Evolutionary conservation across 805 yeast species (phyloP), one percentile per base, ranked within the genome.

Genomic region (Lachancea nothofagi): DNA sequence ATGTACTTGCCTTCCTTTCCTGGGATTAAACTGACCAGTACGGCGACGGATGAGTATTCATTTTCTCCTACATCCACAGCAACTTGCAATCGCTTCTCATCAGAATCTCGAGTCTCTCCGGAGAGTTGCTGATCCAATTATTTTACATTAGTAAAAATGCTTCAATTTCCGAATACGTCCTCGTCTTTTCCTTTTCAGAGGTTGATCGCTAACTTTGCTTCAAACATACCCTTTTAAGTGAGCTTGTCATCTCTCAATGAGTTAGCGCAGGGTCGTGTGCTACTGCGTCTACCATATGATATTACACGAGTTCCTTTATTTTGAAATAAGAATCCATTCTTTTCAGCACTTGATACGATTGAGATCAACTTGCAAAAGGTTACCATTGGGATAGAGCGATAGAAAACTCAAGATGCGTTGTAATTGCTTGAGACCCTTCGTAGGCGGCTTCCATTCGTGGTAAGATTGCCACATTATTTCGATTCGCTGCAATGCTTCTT

Each of bases 401-500:
- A 61, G 43, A 7, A 58, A 61, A 38, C 64, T 56, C 6, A 61
- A 45, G 1, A 61, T 52, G 18, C 49, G 52, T 33, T 51, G 55
- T 32, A 62, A 35, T 22, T 52, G 57, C 20, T 48, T 51, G 14
- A 62, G 43, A 1, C 64, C 65, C 26, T 56, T 55, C 1, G 62
- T 55, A 13, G 59, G 61, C 2, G 66, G 66, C 28, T 50, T 45
- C 64, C 65, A 62, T 2, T 36, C 32, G 37, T 54, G 52, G 23
- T 60, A 62, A 6, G 47, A 34, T 7, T 45, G 47, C 60, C 63
- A 61, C 5, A 61, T 36, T 17, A 49, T 47, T n/a, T 30, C 32
- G 14, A 62, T 17, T 23, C 62, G 46, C 13, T 25, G 23, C 12
- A 40, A 28, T 0, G 64, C 51, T 32, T 57, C 65, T 17, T 40